Conservation (phyloP, 2,329 filamentous ascomycete species). For the Ophiostoma populinum region DNA sequence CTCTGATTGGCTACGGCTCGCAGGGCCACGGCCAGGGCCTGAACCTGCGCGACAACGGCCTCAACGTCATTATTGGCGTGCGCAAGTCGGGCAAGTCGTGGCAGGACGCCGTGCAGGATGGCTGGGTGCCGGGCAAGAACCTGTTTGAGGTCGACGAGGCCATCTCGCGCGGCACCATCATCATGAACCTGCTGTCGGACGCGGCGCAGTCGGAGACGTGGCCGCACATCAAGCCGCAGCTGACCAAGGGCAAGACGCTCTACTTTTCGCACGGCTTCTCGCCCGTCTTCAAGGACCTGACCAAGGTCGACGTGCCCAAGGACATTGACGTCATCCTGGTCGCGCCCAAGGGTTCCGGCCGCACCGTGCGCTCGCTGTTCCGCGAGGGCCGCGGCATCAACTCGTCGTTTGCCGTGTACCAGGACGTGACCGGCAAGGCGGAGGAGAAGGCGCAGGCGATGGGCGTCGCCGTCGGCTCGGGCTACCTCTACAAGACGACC, state of each 20-base stretch:
- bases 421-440: constrained; percentile 95
- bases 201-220: constrained; percentile 98
- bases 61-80: constrained; percentile 98
- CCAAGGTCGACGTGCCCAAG: constrained; percentile 90
- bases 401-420: constrained; percentile 95
- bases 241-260: constrained; percentile 98
- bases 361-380: constrained; percentile 97
- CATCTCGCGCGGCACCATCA: constrained; percentile 77
- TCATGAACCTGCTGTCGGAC: constrained; percentile 99
- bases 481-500: constrained; percentile 99
- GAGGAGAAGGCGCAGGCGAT: constrained; percentile 96
- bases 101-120: constrained; percentile 93
- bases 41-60: constrained; percentile 98
- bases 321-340: constrained; percentile 99
- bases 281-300: constrained; percentile 98
- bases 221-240: constrained; percentile 93
- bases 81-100: constrained; percentile 96
- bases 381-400: constrained; percentile 99
- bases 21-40: constrained; percentile 98
- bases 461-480: constrained; percentile 89
- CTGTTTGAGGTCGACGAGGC: constrained; percentile 97
- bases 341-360: constrained; percentile 96
- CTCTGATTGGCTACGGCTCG: constrained; percentile 94
- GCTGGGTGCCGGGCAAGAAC: constrained; percentile 97
- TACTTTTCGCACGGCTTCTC: constrained; percentile 99